Conservation (phyloP, 257 asterid species). For the Solanum chaucha region DNA sequence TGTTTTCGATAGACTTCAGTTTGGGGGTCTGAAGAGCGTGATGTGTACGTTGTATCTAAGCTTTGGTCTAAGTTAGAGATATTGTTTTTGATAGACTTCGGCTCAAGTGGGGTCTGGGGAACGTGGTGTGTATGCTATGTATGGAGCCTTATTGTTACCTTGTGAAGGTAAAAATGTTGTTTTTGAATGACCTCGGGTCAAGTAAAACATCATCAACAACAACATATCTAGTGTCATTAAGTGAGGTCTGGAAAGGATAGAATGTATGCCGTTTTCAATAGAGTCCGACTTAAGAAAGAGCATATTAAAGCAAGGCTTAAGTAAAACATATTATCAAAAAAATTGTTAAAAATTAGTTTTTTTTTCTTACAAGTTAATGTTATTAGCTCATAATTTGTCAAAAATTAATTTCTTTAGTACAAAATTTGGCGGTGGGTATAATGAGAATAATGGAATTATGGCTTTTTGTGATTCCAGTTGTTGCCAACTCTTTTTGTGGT, state of each 20-base stretch:
- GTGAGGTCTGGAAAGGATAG: too few relatives aligned
- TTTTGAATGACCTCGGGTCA: too few relatives aligned
- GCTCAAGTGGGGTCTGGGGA: not conserved
- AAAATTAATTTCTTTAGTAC: not conserved
- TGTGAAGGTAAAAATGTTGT: not conserved
- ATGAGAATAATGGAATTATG: constrained; percentile 10
- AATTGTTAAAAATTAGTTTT: not conserved
- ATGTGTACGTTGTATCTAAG: not conserved
- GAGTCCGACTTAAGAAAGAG: not conserved
- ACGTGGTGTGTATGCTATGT: not conserved
- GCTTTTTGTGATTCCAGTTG: not conserved
- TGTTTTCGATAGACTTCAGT: too few relatives aligned
- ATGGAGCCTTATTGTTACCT: not conserved
- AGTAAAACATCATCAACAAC: not conserved
- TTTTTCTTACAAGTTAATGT: not conserved
- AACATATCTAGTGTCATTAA: too few relatives aligned
- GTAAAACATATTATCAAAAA: not conserved
- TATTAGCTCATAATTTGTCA: not conserved
- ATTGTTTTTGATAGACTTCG: not conserved
- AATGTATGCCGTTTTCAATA: too few relatives aligned
- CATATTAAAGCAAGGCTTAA: not conserved
- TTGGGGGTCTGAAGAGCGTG: not conserved
- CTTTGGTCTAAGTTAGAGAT: not conserved
- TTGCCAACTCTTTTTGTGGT: not conserved
- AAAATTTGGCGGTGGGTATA: not conserved